Evolutionary conservation across 2,329 filamentous ascomycete genomes (phyloP), one percentile per base, ranked within the genome.

Genomic region (Aspergillus sp.): DNA sequence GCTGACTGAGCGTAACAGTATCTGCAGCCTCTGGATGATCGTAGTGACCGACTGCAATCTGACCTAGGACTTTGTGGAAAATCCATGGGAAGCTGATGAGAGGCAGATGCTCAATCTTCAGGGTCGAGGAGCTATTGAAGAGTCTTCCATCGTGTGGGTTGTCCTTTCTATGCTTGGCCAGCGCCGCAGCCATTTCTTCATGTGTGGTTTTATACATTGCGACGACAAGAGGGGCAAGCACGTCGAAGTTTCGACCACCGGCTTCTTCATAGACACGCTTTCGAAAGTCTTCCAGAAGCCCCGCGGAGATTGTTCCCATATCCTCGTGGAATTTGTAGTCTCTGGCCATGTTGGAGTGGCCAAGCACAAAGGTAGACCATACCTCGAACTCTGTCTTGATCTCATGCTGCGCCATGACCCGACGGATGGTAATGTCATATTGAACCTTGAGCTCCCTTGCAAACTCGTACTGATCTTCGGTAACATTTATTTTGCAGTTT

Each of bases 21-120:
- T 19, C 8, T 31, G 23, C 9, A 30, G 43, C 5, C 11, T 13
- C 53, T 13, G 34, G 59, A 19, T 63, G 55, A 17, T 76, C 72
- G 57, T 68, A 75, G 31, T 70, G 68, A 1, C 75, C 76, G 28
- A 78, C 86, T 1, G 90, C 91, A 68, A 96, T 88, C 52, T 83
- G 83, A 1, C 90, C 89, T 4, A 96, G 81, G 62, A 92, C 85
- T 49, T 84, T 83, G 13, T 88, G 83, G 66, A 98, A 96, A 2
- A 98, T 81, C 95, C 95, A 99, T 0, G 95, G 94, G 69, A 97
- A 98, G 62, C 90, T 95, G 69, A 97, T 95, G 8, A 98, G 80
- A 0, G 95, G 94, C 83, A 93, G 89, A 2, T 80, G 78, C 8
- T 64, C 61, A 31, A 65, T 66, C 28, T 63, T 64, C 3, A 61